Percentiles rank a stretch among this genome's conserved stretches.
phyloP scores from a whole-genome alignment of 2,329 filamentous ascomycete species.

The Zymoseptoria ardabiliae region DNA sequence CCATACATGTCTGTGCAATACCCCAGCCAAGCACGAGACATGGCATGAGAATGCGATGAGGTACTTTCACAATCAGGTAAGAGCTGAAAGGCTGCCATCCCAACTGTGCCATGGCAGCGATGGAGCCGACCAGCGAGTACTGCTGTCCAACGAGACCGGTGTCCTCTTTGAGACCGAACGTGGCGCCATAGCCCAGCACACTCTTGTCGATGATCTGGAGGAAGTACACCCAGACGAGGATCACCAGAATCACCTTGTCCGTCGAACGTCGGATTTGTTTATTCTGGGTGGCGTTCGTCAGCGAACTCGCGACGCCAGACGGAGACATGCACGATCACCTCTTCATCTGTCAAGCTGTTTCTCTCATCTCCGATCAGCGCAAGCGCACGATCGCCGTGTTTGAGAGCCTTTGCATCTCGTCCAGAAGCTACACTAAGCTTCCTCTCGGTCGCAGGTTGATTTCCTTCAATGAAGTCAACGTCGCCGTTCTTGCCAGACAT shows the following conservation, averaged over 20 bases:
- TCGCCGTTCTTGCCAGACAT: conserved; percentile 5
- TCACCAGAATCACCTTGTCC: conserved; percentile 50
- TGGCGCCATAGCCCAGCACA: conserved; percentile 41
- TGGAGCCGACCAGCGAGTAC: conserved; percentile 42
- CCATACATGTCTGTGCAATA: conserved; percentile 49
- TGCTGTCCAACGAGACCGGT: conserved; percentile 42
- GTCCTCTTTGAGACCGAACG: conserved; percentile 40
- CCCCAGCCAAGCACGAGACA: conserved; percentile 58
- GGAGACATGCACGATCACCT: conserved; percentile 15
- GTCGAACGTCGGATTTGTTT: conserved; percentile 54
- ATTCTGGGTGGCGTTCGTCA: conserved; percentile 27
- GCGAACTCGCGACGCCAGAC: background rate
- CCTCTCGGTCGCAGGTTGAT: background rate
- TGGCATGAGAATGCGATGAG: conserved; percentile 59
- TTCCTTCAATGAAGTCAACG: conserved; percentile 8
- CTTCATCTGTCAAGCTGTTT: conserved; percentile 32
- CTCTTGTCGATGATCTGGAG: conserved; percentile 53
- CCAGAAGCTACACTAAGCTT: conserved; percentile 7
- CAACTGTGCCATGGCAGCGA: conserved; percentile 47
- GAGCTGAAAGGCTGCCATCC: conserved; percentile 60
- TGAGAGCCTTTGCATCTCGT: conserved; percentile 4
- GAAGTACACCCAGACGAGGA: conserved; percentile 54
- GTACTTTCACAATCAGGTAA: conserved; percentile 55
- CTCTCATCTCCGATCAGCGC: conserved; percentile 20
- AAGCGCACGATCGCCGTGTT: conserved; percentile 18